Percentiles rank a stretch among this genome's conserved stretches.
Evolutionary conservation across 2,329 filamentous ascomycete species (phyloP).

Genomic region (Bimuria novae-zelandiae): DNA sequence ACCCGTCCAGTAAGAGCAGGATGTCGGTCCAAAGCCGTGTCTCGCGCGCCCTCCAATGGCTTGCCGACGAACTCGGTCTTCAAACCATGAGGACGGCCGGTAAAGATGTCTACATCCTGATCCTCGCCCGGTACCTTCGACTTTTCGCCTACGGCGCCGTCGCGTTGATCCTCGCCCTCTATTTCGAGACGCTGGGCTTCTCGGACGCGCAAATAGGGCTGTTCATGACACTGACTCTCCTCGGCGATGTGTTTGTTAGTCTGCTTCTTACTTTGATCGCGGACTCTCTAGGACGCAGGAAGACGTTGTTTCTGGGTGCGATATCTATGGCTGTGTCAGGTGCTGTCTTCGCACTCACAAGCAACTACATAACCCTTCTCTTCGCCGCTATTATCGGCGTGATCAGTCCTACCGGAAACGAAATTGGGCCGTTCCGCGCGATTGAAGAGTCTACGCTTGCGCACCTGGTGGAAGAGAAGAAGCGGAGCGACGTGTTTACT

Average conservation of each 20-base stretch:
- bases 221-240: slow-evolving; percentile 48
- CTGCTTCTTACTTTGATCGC: slow-evolving; percentile 45
- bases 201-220: slow-evolving; percentile 45
- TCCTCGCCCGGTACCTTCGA: slow-evolving; percentile 43
- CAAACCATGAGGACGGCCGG: slow-evolving; percentile 31
- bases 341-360: slow-evolving; percentile 40
- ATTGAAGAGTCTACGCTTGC: slow-evolving; percentile 47
- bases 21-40: slow-evolving; percentile 21
- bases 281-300: slow-evolving; percentile 41
- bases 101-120: slow-evolving; percentile 41
- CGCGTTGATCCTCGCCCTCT: slow-evolving; percentile 44
- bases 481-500: slow-evolving; percentile 44
- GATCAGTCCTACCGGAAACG: slow-evolving; percentile 46
- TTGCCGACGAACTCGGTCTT: slow-evolving; percentile 36
- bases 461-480: slow-evolving; percentile 35
- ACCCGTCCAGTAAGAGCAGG: not conserved
- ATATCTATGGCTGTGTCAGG: slow-evolving; percentile 43
- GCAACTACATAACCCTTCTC: slow-evolving; percentile 38
- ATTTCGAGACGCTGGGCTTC: slow-evolving; percentile 41
- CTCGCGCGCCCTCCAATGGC: slow-evolving; percentile 22
- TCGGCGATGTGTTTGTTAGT: slow-evolving; percentile 45
- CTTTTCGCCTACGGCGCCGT: slow-evolving; percentile 45
- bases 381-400: slow-evolving; percentile 45
- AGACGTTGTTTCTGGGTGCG: slow-evolving; percentile 40
- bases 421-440: slow-evolving; percentile 49